phyloP scores from a whole-genome alignment of 768 basidiomycete genomes.

The Hemileccinum rubropunctum region DNA sequence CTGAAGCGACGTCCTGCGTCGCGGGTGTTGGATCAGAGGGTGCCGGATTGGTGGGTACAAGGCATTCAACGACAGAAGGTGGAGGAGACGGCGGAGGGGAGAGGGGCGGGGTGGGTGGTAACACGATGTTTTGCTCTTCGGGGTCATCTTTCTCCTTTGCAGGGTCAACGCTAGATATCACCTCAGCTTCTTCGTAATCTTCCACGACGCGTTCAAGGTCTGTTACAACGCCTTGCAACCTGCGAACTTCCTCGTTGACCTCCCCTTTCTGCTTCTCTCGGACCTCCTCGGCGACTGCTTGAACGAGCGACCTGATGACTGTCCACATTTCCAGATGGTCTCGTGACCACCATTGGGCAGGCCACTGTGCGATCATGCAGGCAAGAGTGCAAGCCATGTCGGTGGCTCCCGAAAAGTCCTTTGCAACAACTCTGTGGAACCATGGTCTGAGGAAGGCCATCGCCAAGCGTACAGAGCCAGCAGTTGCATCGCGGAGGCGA shows the following conservation, averaged over 20 bases:
- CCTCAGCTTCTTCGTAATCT: constrained; percentile 36
- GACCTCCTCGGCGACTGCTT: constrained; percentile 65
- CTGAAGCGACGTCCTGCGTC: constrained; percentile 6
- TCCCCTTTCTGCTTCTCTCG: constrained; percentile 45
- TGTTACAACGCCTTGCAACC: constrained; percentile 49
- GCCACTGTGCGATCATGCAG: constrained; percentile 59
- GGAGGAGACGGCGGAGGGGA: constrained; percentile 20
- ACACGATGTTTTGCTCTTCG: constrained; percentile 8
- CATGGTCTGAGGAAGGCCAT: constrained; percentile 66
- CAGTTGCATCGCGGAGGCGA: constrained; percentile 63
- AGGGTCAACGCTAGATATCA: constrained; percentile 22
- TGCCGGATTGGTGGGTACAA: background rate
- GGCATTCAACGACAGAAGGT: constrained; percentile 18
- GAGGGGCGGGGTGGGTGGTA: constrained; percentile 20
- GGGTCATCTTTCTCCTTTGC: constrained; percentile 15
- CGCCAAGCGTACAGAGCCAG: constrained; percentile 65
- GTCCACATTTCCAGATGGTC: constrained; percentile 62
- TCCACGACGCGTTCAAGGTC: constrained; percentile 46
- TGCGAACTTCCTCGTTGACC: constrained; percentile 44
- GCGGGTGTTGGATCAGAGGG: background rate
- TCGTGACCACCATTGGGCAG: constrained; percentile 63
- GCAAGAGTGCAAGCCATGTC: constrained; percentile 43
- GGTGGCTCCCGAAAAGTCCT: constrained; percentile 39
- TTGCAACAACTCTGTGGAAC: constrained; percentile 52
- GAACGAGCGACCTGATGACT: constrained; percentile 55